Evolutionary conservation across 116 monocot species (phyloP), one percentile per base, ranked within the genome.

Genomic region (Dioscorea cayenensis): DNA sequence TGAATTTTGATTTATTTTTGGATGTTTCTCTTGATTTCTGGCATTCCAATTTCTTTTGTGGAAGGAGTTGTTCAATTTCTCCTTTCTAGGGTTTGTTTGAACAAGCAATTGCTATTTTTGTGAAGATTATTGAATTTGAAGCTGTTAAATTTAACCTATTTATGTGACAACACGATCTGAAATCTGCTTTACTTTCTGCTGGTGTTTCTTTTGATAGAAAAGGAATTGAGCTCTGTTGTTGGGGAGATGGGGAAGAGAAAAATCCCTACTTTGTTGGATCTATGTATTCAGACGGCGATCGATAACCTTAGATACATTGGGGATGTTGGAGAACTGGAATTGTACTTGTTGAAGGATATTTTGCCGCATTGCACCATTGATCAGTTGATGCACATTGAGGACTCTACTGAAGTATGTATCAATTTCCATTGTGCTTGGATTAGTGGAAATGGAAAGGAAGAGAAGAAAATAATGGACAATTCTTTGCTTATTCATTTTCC

Each of bases 291-390:
- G 71, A 77, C 63, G 18, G 90, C 88, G 6, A 91, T 97, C 5
- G 81, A 84, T 66, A 90, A 93, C 62, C 55, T 93, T 27, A 78
- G 86, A 28, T 93, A 97, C 63, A 76, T 97, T 7, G 83, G 81
- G 5, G 82, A 84, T 68, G 97, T 97, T 16, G 90, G 86, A 10
- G 84, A 77, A 55, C 28, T 90, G 62, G 90, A 94, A 81, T 11
- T 72, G 21, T 19, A 70, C 32, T 79, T 93, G 16, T 68, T 93
- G 79, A 67, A 88, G 55, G 69, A 83, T 4, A 97, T 97, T 35
- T 66, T 97, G 51, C 88, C 91, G 28, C 94, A 93, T 69, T 93
- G 94, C 72, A 85, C 75, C 3, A 36, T 83, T 7, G 92, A 90
- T 16, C 85, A 97, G 35, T 76, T 97, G 73, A 78, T 66, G 22